Evolutionary conservation across 1,139 yeast species (phyloP).

Genomic region (Scheffersomyces parashehatae): DNA sequence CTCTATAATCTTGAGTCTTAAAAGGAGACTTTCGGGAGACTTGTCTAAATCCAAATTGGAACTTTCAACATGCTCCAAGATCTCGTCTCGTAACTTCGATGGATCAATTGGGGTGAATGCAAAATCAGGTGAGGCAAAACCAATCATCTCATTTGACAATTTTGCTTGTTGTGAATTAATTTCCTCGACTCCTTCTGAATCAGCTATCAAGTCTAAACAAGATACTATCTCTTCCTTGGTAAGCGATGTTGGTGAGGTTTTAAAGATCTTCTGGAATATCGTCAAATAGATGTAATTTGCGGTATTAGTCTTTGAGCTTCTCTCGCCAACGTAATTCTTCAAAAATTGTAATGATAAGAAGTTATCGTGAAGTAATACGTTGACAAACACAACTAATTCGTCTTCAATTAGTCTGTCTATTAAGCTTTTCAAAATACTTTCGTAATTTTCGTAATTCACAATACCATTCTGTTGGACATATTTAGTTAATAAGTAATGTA

Average conservation of each 20-base stretch:
- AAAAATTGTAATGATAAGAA: not conserved
- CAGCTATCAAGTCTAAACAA: conserved; percentile 2
- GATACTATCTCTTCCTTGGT: conserved; percentile 1
- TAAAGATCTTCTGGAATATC: conserved; percentile 6
- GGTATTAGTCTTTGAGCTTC: not conserved
- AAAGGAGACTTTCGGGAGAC: conserved; percentile 23
- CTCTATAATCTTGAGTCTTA: conserved; percentile 32
- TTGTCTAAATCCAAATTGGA: conserved; percentile 25
- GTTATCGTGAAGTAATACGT: not conserved
- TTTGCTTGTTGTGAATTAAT: conserved; percentile 26
- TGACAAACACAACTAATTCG: conserved; percentile 3
- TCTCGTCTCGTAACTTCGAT: not conserved
- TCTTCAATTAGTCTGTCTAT: conserved; percentile 6
- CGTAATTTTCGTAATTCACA: not conserved
- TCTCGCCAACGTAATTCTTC: not conserved
- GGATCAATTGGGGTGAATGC: not conserved
- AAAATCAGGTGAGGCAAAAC: not conserved
- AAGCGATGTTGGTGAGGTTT: conserved; percentile 2
- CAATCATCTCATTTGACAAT: conserved; percentile 10
- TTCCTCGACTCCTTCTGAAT: conserved; percentile 19
- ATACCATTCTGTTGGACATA: not conserved
- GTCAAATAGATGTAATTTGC: conserved; percentile 6
- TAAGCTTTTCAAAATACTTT: not conserved
- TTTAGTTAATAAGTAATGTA: conserved; percentile 5
- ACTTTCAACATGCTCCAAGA: conserved; percentile 19